Percentiles rank a stretch among this genome's conserved stretches.
Evolutionary conservation across 1,139 yeast species (phyloP).

Genomic region (Candida sp.): DNA sequence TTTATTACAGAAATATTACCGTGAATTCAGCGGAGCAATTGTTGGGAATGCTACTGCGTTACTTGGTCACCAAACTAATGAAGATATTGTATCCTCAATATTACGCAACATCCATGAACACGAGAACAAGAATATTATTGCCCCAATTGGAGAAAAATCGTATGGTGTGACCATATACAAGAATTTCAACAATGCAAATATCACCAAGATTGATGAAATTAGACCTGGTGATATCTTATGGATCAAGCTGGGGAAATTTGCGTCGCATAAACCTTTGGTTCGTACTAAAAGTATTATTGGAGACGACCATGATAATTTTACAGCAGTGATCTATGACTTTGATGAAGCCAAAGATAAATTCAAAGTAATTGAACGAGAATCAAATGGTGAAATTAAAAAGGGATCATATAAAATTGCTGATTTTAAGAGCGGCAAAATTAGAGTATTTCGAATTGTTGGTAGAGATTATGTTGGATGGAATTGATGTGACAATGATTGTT

Average conservation of each 20-base stretch:
- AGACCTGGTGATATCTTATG: conserved; percentile 83
- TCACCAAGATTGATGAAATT: conserved; percentile 58
- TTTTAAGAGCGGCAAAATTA: conserved; percentile 73
- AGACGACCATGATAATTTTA: conserved; percentile 30
- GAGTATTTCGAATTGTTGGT: conserved; percentile 56
- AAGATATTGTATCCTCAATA: conserved; percentile 21
- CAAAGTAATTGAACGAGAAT: conserved; percentile 63
- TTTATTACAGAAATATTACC: conserved; percentile 48
- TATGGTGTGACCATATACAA: conserved; percentile 73
- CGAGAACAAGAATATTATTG: conserved; percentile 27
- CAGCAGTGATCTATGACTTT: conserved; percentile 56
- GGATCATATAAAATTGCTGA: conserved; percentile 68
- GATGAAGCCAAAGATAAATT: conserved; percentile 72
- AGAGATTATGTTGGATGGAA: conserved; percentile 2
- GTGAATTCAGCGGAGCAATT: conserved; percentile 41
- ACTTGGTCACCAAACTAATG: conserved; percentile 33
- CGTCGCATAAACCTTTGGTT: conserved; percentile 59
- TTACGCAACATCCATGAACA: conserved; percentile 8
- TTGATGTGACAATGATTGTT: neutral
- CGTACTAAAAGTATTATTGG: conserved; percentile 47
- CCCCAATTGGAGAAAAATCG: conserved; percentile 63
- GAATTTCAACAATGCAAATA: conserved; percentile 41
- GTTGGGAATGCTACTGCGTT: conserved; percentile 38
- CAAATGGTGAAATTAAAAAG: conserved; percentile 53
- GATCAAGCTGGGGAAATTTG: conserved; percentile 71